phyloP scores from a whole-genome alignment of 768 basidiomycete species.

The Mycena belliarum region DNA sequence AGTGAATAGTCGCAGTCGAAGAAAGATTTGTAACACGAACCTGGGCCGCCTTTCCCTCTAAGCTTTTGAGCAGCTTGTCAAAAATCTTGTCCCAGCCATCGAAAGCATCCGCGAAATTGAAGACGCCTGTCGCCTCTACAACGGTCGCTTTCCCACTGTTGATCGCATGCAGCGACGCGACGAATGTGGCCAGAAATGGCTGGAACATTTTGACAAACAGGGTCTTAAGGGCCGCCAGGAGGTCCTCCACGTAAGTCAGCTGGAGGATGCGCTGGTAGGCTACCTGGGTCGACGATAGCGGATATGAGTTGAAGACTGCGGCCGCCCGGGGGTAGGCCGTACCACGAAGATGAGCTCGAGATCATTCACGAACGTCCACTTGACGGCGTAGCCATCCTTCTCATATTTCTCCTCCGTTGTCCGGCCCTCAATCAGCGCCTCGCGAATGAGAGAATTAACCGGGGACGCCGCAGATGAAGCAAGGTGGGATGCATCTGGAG shows the following conservation, averaged over 20 bases:
- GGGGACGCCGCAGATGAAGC: conserved; percentile 76
- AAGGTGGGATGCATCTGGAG: conserved; percentile 75
- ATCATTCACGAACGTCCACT: conserved; percentile 95
- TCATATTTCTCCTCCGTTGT: conserved; percentile 83
- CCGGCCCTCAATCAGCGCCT: conserved; percentile 89
- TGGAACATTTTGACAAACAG: conserved; percentile 88
- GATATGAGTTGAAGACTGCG: conserved; percentile 6
- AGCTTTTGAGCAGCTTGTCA: conserved; percentile 68
- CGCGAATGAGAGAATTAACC: conserved; percentile 85
- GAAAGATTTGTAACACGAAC: conserved; percentile 32
- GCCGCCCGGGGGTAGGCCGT: conserved; percentile 30
- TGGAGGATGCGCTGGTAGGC: conserved; percentile 97
- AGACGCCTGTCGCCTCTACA: conserved; percentile 41
- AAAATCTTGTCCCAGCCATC: conserved; percentile 83
- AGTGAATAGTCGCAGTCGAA: not conserved
- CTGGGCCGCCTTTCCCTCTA: conserved; percentile 76
- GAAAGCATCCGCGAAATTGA: conserved; percentile 72
- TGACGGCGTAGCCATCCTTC: conserved; percentile 91
- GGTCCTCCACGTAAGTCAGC: conserved; percentile 89
- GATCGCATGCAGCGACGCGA: conserved; percentile 76
- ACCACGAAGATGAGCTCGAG: conserved; percentile 97
- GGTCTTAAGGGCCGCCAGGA: conserved; percentile 76
- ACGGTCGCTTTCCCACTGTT: conserved; percentile 45
- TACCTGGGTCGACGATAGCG: conserved; percentile 51
- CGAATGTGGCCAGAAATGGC: conserved; percentile 80